Evolutionary conservation across 768 basidiomycete genomes (phyloP), one percentile per base, ranked within the genome.

Genomic region (Trametes gibbosa): DNA sequence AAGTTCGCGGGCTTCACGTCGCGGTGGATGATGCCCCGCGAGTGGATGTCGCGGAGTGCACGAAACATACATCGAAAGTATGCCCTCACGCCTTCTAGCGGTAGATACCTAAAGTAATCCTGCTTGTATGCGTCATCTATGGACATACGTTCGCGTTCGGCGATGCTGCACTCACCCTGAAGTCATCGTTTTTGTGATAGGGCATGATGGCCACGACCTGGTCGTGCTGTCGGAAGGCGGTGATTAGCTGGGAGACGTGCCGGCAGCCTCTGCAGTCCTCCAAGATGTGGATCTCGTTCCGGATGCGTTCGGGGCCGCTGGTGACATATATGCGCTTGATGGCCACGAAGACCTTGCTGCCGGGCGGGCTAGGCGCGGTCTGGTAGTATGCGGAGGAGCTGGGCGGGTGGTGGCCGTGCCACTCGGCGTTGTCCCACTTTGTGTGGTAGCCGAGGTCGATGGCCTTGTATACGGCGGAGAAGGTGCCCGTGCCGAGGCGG

Each of bases 1-100:
- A 98, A 98, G 72, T 98, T 98, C 59, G 95, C 96, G 21, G 96
- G 95, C 70, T 98, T 98, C 66, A 98, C 92, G 73, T 98, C 96
- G 45, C 96, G 91, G 72, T 98, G 96, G 51, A 98, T 91, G 66
- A 98, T 88, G 5, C 83, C 84, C 53, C 94, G 80, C 12, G 84
- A 76, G 70, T 98, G 95, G 24, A 94, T 88, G 68, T 96, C 94
- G 48, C 89, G 84, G 53, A 98, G 73, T 2, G 92, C 95, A 42
- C 91, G 88, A 71, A 98, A 86, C 73, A 99, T 84, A 69, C 91
- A 94, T 35, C 89, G 84, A 65, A 98, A 86, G 75, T 98, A 99
- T 43, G 84, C 76, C 69, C 89, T 92, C 49, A 98, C 84, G 21
- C 87, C 85, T 19, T 79, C 77, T 64, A 94, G 83, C 21, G 93